These are phyloP conservation scores for Fusarium caatingaense DNA, from an alignment of 2,329 filamentous ascomycete species.

Conservation along the genomic window DNA sequence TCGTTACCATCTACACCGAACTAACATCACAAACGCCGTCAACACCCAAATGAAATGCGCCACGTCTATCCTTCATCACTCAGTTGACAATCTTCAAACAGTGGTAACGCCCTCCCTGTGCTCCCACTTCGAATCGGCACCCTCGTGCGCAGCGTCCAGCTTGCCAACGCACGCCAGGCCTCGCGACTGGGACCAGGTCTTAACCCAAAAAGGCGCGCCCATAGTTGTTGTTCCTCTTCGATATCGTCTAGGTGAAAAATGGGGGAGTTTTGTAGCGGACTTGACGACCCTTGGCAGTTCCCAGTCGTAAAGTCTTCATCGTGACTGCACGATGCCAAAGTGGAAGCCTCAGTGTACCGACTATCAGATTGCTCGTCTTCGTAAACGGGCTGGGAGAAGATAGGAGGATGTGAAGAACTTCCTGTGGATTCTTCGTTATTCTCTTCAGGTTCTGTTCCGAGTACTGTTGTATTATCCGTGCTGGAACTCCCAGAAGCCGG, in stretches of 20 bases:
- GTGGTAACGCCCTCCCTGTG: neutral
- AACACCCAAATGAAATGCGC: slow-evolving; percentile 23
- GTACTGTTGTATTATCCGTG: neutral
- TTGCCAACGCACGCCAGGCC: neutral
- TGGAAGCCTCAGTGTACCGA: neutral
- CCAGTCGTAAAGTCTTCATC: neutral
- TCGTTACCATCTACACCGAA: slow-evolving; percentile 28
- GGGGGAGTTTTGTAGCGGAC: neutral
- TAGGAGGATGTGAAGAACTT: neutral
- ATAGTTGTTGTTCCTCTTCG: neutral
- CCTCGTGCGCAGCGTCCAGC: neutral
- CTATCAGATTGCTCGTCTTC: neutral
- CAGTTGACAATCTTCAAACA: slow-evolving; percentile 1
- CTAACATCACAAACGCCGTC: slow-evolving; percentile 20
- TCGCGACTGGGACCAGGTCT: neutral
- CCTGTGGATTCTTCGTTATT: neutral
- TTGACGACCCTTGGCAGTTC: neutral
- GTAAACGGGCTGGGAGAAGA: neutral
- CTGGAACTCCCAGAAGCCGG: neutral
- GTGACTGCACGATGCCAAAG: neutral
- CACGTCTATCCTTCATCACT: slow-evolving; percentile 9
- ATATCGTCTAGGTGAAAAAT: neutral
- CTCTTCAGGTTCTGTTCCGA: neutral
- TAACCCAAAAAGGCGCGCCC: neutral
- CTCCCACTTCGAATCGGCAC: neutral